Conservation (phyloP, 495 filamentous ascomycete genomes). For the Penicillium bovifimosum region DNA sequence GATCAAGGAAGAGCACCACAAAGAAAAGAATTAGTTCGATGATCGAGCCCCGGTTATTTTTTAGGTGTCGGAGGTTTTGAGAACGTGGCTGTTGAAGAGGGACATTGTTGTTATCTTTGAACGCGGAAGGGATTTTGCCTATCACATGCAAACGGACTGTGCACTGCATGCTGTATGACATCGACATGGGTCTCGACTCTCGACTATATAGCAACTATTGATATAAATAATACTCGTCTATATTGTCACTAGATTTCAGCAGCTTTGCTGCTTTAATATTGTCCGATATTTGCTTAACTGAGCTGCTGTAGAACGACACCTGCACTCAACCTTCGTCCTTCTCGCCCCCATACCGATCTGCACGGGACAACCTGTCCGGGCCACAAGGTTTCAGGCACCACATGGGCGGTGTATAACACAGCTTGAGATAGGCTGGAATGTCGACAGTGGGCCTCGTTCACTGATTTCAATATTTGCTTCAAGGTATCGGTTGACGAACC, state of each 20-base stretch:
- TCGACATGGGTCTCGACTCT: neutral
- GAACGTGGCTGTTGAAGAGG: constrained; percentile 4
- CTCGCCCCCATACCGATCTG: constrained; percentile 40
- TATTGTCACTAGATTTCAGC: neutral
- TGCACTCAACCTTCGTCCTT: constrained; percentile 33
- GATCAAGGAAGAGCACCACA: neutral
- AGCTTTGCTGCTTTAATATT: neutral
- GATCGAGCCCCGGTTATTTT: neutral
- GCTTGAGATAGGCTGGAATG: constrained; percentile 20
- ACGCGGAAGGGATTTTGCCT: constrained; percentile 26
- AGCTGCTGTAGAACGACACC: constrained; percentile 33
- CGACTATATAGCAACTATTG: no score
- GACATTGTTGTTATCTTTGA: constrained; percentile 27
- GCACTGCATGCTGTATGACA: constrained; percentile 12
- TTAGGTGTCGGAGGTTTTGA: neutral
- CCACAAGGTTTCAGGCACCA: constrained; percentile 21
- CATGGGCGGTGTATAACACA: constrained; percentile 33
- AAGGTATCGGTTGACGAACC: constrained; percentile 12
- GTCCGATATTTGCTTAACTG: neutral
- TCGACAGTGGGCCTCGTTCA: constrained; percentile 13
- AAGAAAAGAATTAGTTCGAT: constrained; percentile 4
- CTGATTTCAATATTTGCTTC: constrained; percentile 18
- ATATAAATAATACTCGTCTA: neutral
- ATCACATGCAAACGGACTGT: constrained; percentile 27
- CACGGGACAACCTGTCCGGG: constrained; percentile 44